phyloP scores from a whole-genome alignment of 202 grass and related monocot genomes.

The Zoysia matrella region DNA sequence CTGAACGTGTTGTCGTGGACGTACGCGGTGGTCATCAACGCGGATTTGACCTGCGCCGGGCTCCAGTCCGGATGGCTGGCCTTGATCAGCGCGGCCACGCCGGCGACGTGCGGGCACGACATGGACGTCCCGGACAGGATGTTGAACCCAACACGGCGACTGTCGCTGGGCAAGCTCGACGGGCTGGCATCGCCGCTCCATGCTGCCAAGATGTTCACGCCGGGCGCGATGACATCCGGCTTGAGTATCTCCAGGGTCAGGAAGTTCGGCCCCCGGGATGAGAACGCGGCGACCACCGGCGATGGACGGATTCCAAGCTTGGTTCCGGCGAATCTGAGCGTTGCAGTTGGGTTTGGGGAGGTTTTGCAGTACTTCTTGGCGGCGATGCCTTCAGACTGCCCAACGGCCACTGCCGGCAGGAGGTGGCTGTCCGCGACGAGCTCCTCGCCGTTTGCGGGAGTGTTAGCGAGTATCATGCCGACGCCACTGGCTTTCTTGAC shows the following conservation, averaged over 20 bases:
- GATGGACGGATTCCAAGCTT: slow-evolving; percentile 89
- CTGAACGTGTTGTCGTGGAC: slow-evolving; percentile 81
- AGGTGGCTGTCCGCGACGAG: slow-evolving; percentile 98
- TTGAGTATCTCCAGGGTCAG: slow-evolving; percentile 92
- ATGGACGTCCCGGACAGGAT: slow-evolving; percentile 84
- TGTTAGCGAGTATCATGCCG: slow-evolving; percentile 89
- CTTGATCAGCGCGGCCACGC: slow-evolving; percentile 80
- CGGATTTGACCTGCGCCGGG: slow-evolving; percentile 80
- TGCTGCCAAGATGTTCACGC: slow-evolving; percentile 90
- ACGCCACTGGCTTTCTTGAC: slow-evolving; percentile 78
- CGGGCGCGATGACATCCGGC: slow-evolving; percentile 84
- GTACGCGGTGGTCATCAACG: slow-evolving; percentile 85
- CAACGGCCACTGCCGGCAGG: slow-evolving; percentile 77
- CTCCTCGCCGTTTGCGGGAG: slow-evolving; percentile 75
- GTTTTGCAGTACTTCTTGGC: slow-evolving; percentile 67
- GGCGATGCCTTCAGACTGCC: slow-evolving; percentile 53
- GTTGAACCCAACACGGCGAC: slow-evolving; percentile 71
- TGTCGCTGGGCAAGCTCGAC: slow-evolving; percentile 63
- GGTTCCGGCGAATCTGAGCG: slow-evolving; percentile 77
- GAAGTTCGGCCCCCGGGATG: slow-evolving; percentile 80
- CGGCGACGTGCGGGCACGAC: slow-evolving; percentile 78
- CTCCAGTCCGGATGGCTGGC: slow-evolving; percentile 82
- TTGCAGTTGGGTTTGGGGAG: slow-evolving; percentile 58
- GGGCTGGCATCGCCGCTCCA: slow-evolving; percentile 84
- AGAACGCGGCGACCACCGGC: slow-evolving; percentile 94